Percentiles rank a stretch among this genome's conserved stretches.
These are phyloP conservation scores for Recurvomyces mirabilis DNA, from an alignment of 495 filamentous ascomycete genomes.

Conservation along the genomic window DNA sequence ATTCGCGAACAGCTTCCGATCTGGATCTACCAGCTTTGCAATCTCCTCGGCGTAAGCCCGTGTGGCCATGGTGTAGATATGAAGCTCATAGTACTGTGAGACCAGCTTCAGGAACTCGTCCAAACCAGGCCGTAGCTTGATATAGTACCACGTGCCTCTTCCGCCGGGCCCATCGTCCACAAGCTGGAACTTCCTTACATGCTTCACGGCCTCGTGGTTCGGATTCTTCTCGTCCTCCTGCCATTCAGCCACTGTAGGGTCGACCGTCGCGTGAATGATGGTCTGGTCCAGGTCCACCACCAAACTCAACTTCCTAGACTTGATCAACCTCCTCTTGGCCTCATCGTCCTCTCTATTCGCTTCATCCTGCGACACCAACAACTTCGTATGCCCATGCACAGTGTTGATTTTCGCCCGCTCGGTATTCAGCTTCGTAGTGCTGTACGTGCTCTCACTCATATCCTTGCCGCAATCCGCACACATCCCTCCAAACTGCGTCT, in stretches of 20 bases:
- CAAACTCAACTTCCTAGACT: constrained; percentile 70
- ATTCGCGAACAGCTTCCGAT: constrained; percentile 81
- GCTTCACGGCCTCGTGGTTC: constrained; percentile 82
- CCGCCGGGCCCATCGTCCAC: constrained; percentile 68
- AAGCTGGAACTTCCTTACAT: constrained; percentile 78
- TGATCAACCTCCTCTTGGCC: constrained; percentile 69
- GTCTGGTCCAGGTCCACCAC: constrained; percentile 98
- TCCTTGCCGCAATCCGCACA: constrained; percentile 92
- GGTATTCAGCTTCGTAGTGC: constrained; percentile 47
- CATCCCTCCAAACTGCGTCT: constrained; percentile 78
- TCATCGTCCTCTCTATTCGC: constrained; percentile 74
- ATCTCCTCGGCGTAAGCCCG: constrained; percentile 86
- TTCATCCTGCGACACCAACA: constrained; percentile 54
- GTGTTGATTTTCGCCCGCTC: constrained; percentile 84
- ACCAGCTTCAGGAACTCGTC: constrained; percentile 71
- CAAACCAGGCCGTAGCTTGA: constrained; percentile 92
- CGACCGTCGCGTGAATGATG: constrained; percentile 95
- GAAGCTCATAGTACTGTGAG: constrained; percentile 76
- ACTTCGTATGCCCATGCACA: constrained; percentile 74
- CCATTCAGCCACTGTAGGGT: constrained; percentile 94
- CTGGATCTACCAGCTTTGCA: constrained; percentile 84
- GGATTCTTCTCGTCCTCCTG: constrained; percentile 76
- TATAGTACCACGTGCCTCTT: constrained; percentile 82
- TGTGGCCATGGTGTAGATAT: constrained; percentile 99
- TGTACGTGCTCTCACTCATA: constrained; percentile 71